phyloP scores from a whole-genome alignment of 371 early-diverging fungal species.

The Mortierella sp. region DNA sequence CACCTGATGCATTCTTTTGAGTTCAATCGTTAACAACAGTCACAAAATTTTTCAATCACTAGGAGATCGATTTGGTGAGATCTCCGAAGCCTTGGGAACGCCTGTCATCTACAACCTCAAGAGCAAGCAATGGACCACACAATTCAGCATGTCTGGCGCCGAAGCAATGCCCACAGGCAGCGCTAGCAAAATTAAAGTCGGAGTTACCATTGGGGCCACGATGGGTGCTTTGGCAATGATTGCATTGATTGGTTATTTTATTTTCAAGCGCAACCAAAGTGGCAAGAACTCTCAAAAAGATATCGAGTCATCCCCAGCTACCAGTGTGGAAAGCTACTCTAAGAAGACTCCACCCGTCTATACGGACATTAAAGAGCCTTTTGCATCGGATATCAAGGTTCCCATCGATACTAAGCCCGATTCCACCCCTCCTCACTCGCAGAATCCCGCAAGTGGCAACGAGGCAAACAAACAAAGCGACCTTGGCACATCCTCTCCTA shows the following conservation, averaged over 20 bases:
- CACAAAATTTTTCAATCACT: background rate
- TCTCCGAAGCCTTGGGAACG: background rate
- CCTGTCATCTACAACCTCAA: constrained; percentile 13
- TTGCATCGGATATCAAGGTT: background rate
- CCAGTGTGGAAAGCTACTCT: background rate
- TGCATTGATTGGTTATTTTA: background rate
- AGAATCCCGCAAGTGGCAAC: no score
- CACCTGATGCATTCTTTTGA: background rate
- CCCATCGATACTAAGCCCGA: background rate
- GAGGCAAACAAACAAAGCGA: no score
- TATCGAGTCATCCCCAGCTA: background rate
- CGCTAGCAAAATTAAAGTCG: background rate
- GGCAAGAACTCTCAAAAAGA: background rate
- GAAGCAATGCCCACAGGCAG: background rate
- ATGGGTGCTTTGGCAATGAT: background rate
- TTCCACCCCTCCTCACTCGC: no score
- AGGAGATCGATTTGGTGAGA: background rate
- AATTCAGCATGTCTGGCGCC: background rate
- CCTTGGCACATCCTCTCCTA: background rate
- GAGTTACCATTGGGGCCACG: background rate
- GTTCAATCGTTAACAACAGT: background rate
- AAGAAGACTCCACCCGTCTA: background rate
- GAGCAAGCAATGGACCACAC: constrained; percentile 3
- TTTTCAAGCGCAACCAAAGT: background rate
- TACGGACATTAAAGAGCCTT: background rate